phyloP scores from a whole-genome alignment of 139 green algal genomes.

The Tetraselmis chui region DNA sequence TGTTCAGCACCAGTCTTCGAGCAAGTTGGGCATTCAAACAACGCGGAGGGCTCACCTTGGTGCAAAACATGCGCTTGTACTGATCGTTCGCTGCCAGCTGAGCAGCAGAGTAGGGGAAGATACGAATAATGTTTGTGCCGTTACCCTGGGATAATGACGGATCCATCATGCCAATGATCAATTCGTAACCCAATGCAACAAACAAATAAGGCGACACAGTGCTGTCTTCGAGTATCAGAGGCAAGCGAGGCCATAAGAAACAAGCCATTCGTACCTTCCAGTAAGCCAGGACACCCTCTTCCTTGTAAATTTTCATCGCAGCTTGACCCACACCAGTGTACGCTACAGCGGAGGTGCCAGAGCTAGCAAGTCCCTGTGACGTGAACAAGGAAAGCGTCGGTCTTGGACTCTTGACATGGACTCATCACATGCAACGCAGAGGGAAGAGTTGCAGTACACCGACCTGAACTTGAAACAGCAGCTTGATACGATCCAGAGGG shows the following conservation, averaged over 20 bases:
- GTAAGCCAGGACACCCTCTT: slow-evolving; percentile 82
- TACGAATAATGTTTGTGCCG: slow-evolving; percentile 80
- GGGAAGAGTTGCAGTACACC: no score
- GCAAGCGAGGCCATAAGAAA: no score
- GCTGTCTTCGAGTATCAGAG: no score
- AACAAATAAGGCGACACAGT: no score
- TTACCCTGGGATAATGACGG: slow-evolving; percentile 78
- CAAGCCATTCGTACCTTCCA: slow-evolving; percentile 84
- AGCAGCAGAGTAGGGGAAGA: slow-evolving; percentile 87
- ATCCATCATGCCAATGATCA: no score
- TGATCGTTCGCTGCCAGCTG: slow-evolving; percentile 41
- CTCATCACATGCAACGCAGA: neutral
- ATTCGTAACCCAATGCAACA: no score
- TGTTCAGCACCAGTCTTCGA: neutral
- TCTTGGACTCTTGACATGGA: neutral
- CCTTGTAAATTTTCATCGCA: slow-evolving; percentile 70
- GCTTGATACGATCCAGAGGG: slow-evolving; percentile 86
- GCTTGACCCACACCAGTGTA: slow-evolving; percentile 86
- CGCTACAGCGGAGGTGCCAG: slow-evolving; percentile 29
- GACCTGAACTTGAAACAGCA: slow-evolving; percentile 90
- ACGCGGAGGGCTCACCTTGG: neutral
- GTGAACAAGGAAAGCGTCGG: neutral
- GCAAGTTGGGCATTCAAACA: no score
- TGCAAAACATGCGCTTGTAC: slow-evolving; percentile 42
- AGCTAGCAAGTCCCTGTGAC: slow-evolving; percentile 24